Percentiles rank a stretch among this genome's conserved stretches.
Evolutionary conservation across 257 asterid genomes (phyloP).

Genomic region (Nicotiana attenuata): DNA sequence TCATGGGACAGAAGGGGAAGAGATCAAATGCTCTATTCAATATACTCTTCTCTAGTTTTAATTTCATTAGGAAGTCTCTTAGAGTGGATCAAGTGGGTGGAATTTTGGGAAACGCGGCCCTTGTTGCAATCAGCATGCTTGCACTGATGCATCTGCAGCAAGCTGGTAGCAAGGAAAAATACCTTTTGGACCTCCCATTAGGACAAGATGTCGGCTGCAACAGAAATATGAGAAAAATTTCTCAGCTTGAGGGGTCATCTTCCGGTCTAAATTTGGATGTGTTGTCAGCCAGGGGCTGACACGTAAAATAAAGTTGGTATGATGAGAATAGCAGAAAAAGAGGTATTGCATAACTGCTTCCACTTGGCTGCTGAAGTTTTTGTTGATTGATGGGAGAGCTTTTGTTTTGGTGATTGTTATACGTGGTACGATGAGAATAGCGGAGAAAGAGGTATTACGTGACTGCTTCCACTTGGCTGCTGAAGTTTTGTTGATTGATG

Average conservation of each 20-base stretch:
- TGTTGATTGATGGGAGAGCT: background rate
- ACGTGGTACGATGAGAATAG: background rate
- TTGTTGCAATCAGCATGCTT: constrained; percentile 82
- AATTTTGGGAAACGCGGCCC: constrained; percentile 80
- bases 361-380: background rate
- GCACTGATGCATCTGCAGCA: constrained; percentile 73
- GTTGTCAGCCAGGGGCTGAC: constrained; percentile 68
- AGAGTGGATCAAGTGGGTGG: constrained; percentile 70
- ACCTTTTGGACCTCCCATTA: constrained; percentile 25
- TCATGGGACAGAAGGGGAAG: constrained; percentile 26
- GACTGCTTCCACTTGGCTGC: background rate
- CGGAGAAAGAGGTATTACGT: background rate
- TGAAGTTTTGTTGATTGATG: constrained; percentile 4
- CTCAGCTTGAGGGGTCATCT: constrained; percentile 29
- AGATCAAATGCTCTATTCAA: constrained; percentile 40
- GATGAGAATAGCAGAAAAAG: background rate
- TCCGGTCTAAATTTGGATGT: constrained; percentile 58
- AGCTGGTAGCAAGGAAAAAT: constrained; percentile 41
- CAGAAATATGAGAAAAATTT: constrained; percentile 37
- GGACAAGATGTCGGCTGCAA: constrained; percentile 27
- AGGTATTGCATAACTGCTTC: background rate
- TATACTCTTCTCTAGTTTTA: constrained; percentile 45
- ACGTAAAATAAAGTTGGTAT: background rate
- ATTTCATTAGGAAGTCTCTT: constrained; percentile 52
- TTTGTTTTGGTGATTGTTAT: too few species aligned